A percentile compares a stretch with the other conserved stretches of the same genome.
These are phyloP conservation scores for Ophiostoma tasmaniense DNA, from an alignment of 2,329 filamentous ascomycete genomes.

Conservation along the genomic window DNA sequence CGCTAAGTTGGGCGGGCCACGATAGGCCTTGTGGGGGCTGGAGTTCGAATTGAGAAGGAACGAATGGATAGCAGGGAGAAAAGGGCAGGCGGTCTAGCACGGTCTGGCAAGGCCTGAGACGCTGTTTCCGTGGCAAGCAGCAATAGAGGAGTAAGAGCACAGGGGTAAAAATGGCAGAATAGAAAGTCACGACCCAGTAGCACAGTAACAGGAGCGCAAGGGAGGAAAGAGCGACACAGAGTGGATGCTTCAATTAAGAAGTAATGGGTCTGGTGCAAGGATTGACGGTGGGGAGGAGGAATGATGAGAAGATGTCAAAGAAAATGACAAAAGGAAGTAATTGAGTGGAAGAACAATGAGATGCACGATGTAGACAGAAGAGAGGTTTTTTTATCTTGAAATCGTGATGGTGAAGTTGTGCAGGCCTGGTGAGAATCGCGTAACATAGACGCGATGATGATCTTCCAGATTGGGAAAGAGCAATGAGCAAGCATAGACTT, in stretches of 20 bases:
- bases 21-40: slow-evolving; percentile 1
- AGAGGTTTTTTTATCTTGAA: too few species aligned
- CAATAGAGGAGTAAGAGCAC: neutral
- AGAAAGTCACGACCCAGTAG: slow-evolving; percentile 6
- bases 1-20: slow-evolving; percentile 19
- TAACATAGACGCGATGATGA: neutral
- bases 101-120: slow-evolving; percentile 7
- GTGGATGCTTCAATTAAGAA: slow-evolving; percentile 12
- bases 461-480: neutral
- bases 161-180: neutral
- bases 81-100: neutral
- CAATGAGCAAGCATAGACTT: neutral
- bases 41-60: neutral
- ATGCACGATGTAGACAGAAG: neutral
- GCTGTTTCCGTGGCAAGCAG: slow-evolving; percentile 12
- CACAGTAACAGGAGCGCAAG: slow-evolving; percentile 6
- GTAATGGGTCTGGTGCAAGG: slow-evolving; percentile 8
- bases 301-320: neutral
- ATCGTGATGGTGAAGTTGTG: neutral
- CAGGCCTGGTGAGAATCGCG: neutral
- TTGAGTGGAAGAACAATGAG: neutral
- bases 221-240: slow-evolving; percentile 10
- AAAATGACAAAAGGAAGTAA: neutral
- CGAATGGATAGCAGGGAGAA: neutral
- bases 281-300: slow-evolving; percentile 2